A percentile compares a stretch with the other conserved stretches of the same genome.
Conservation (phyloP, 345 rosid species). For the Hibiscus mutabilis region DNA sequence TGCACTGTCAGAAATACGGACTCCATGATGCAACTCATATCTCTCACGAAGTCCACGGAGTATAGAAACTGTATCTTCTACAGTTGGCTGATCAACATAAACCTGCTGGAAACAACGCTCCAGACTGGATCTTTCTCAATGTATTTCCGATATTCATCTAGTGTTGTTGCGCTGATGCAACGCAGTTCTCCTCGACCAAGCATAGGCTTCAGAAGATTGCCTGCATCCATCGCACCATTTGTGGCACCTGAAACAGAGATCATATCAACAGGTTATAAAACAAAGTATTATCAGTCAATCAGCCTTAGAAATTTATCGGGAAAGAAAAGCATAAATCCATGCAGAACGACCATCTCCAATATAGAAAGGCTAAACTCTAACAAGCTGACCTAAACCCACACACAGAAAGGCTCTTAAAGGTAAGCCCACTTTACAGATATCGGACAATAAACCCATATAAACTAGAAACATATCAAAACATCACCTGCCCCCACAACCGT, state of each 20-base stretch:
- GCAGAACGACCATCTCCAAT: not conserved
- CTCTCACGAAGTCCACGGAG: slow-evolving; percentile 96
- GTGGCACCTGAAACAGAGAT: slow-evolving; percentile 72
- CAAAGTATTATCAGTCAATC: not conserved
- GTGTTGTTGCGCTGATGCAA: slow-evolving; percentile 95
- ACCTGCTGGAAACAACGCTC: slow-evolving; percentile 99
- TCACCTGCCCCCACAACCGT: slow-evolving; percentile 99
- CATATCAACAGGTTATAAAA: not conserved
- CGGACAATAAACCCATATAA: slow-evolving; percentile 2
- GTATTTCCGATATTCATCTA: slow-evolving; percentile 93
- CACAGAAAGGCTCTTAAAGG: not conserved
- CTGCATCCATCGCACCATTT: slow-evolving; percentile 99
- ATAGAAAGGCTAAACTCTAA: not conserved
- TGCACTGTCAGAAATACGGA: slow-evolving; percentile 94
- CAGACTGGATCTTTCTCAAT: slow-evolving; percentile 96
- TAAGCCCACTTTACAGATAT: not conserved
- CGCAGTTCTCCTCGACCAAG: slow-evolving; percentile 96
- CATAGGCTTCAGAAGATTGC: slow-evolving; percentile 97
- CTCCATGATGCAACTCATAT: slow-evolving; percentile 98
- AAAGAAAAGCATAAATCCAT: not conserved
- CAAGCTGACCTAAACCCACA: not conserved
- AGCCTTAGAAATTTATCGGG: not conserved
- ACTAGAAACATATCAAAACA: not conserved
- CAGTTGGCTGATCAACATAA: slow-evolving; percentile 93
- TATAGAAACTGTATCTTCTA: slow-evolving; percentile 85